Conservation (phyloP, 441 rosid species). For the Codiaeum variegatum region DNA sequence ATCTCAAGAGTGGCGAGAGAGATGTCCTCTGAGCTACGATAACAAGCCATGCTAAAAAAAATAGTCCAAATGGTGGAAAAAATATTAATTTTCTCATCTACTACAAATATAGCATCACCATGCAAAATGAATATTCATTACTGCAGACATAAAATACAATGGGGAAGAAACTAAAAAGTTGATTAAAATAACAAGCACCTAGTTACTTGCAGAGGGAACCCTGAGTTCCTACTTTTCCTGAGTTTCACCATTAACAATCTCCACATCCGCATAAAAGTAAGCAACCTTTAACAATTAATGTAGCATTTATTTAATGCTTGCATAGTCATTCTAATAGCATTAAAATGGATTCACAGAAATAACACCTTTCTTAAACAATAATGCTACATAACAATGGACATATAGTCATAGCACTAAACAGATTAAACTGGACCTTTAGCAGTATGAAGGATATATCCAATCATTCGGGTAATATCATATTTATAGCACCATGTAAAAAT, state of each 20-base stretch:
- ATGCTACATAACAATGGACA: neutral
- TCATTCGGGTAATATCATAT: neutral
- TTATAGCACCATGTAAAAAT: neutral
- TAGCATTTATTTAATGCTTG: neutral
- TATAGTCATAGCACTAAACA: neutral
- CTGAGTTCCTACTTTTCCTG: too few species aligned
- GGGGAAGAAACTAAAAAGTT: too few species aligned
- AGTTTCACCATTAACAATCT: neutral
- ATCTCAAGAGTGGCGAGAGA: neutral
- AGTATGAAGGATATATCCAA: neutral
- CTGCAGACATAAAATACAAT: neutral
- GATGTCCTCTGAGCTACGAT: neutral
- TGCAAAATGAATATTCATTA: too few species aligned
- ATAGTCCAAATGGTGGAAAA: too few species aligned
- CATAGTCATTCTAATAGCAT: too few species aligned
- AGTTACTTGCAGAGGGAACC: too few species aligned
- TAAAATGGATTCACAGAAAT: neutral
- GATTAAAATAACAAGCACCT: neutral
- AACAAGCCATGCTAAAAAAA: too few species aligned
- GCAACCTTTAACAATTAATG: neutral
- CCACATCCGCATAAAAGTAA: neutral
- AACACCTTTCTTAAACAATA: too few species aligned
- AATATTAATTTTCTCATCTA: too few species aligned
- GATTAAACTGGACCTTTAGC: neutral
- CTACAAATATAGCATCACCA: too few species aligned